Percentiles rank a stretch among this genome's conserved stretches.
Conservation (phyloP, 148 eudicot genomes). For the Spergularia marina region DNA sequence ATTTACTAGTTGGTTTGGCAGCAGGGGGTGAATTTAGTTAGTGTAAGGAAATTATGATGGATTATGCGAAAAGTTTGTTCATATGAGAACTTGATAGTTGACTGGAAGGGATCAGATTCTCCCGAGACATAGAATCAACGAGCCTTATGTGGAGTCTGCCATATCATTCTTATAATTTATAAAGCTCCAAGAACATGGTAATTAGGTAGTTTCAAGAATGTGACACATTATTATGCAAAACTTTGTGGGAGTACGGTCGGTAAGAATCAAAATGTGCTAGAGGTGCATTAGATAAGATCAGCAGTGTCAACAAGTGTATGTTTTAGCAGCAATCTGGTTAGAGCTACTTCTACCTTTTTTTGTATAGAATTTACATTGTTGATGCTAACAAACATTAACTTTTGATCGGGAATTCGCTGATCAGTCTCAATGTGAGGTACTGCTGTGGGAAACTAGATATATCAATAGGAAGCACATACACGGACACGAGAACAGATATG, state of each 20-base stretch:
- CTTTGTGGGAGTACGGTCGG: neutral
- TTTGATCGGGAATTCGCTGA: neutral
- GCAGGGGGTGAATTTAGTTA: neutral
- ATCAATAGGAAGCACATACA: too few relatives aligned
- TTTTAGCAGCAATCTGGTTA: neutral
- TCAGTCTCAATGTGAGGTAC: too few relatives aligned
- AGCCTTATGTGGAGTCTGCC: neutral
- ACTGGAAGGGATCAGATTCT: neutral
- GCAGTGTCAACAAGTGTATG: neutral
- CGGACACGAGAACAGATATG: too few relatives aligned
- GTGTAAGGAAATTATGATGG: neutral
- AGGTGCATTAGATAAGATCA: slow-evolving; percentile 3
- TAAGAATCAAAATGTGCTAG: neutral
- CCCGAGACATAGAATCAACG: neutral
- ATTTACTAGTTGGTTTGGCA: neutral
- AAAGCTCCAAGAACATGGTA: too few relatives aligned
- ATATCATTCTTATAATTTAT: too few relatives aligned
- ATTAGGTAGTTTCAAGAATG: too few relatives aligned
- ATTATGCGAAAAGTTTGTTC: neutral
- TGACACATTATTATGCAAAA: too few relatives aligned
- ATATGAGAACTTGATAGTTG: neutral
- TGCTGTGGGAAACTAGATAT: too few relatives aligned
- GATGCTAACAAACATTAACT: neutral
- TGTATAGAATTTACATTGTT: neutral
- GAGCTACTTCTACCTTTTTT: neutral